Evolutionary conservation across 306 rosid species (phyloP), one percentile per base, ranked within the genome.

Genomic region (Rubus idaeus): DNA sequence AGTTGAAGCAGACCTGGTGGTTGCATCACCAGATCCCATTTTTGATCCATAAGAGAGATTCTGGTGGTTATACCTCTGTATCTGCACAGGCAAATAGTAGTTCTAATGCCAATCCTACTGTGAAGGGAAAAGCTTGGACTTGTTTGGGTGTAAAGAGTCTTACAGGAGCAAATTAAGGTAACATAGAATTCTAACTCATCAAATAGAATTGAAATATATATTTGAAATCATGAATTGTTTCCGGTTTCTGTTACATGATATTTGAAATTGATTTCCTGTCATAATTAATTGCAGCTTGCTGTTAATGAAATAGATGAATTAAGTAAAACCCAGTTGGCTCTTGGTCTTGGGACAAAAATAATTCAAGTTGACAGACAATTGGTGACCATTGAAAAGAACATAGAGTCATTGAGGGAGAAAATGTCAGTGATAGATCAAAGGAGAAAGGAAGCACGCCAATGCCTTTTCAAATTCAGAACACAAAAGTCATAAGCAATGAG

Each of bases 161-260:
- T 84, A 12, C 74, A 35, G 45, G 71, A 74, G 1, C 44, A 80
- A 80, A 11, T 73, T n/a, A 60, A 73, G 53, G 84, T 80, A 75
- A 44, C 61, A 1, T 5, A 17, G 1, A 14, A 46, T 55, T 39
- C 2, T 23, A 10, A 51, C 26, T 23, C 26, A 23, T 23, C 26
- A 23, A 23, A 23, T 23, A 23, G 26, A 23, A 1, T 23, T 23
- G 26, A 23, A 23, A 23, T 23, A 23, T 23, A 6, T 51, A 13
- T 51, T 13, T 51, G 20, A 16, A 51, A 30, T 51, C 13, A 16
- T n/a, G n/a, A n/a, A 13, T 45, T 8, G 3, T 21, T 53, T 42
- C 55, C 40, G 3, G 53, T 16, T 51, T 51, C 56, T 51, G 26
- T 51, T 14, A 51, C 56, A 51, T 68, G 6, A 17, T 20, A 3